phyloP scores from a whole-genome alignment of 768 basidiomycete genomes.

The Boletus bicolor region DNA sequence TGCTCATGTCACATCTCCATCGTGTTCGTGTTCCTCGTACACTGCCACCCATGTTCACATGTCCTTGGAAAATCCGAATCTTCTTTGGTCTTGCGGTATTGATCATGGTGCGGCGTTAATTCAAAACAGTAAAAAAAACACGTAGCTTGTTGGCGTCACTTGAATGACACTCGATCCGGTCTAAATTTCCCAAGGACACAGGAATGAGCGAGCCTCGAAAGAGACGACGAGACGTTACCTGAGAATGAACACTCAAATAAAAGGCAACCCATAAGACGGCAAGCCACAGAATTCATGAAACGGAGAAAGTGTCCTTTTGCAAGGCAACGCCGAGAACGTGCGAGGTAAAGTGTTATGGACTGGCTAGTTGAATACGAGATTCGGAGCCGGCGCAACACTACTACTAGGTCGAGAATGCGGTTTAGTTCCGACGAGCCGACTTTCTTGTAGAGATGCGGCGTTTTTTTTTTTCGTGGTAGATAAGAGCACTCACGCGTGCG shows the following conservation, averaged over 20 bases:
- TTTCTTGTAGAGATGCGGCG: neutral
- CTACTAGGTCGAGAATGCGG: too few species aligned
- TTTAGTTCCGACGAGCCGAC: neutral
- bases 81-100: neutral
- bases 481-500: neutral
- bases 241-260: neutral
- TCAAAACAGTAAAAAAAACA: neutral
- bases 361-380: too few species aligned
- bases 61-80: neutral
- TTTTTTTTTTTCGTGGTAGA: neutral
- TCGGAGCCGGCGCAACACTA: too few species aligned
- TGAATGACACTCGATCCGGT: neutral
- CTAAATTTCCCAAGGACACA: neutral
- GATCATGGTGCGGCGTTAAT: neutral
- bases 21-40: too few species aligned
- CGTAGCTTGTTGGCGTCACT: neutral
- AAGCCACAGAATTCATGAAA: neutral
- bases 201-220: neutral
- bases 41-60: neutral
- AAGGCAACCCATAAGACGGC: neutral
- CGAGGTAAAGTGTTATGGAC: neutral
- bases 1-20: neutral
- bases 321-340: too few species aligned
- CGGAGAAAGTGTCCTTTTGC: too few species aligned
- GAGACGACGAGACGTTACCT: neutral